Base-by-base conservation (phyloP, 1,284 basidiomycete genomes). In the Fistulina hepatica region DNA sequence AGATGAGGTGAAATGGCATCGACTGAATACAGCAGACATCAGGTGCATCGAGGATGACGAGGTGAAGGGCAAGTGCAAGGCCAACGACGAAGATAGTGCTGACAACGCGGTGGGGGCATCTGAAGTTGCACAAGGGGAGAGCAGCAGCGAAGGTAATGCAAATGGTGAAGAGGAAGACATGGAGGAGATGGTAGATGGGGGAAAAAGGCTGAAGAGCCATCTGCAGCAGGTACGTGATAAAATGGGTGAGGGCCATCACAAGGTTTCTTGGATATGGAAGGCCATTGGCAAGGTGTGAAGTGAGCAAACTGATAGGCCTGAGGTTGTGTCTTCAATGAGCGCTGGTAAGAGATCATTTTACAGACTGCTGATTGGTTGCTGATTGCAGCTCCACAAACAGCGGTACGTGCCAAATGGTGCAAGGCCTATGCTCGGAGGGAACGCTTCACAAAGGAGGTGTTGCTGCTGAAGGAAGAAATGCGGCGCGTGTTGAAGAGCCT, bases 401-500 rank as follows among this genome's bases (percentile, higher is more conserved):
- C 12, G 4, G 6, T 42, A 11, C 19, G 36, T 10, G 32, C 39
- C 10, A 33, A 42, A 17, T 42, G 41, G 41, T 34, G 34, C 10
- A 42, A 39, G 27, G 36, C 41, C 4, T 21, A 33, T 21, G 40
- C 41, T 1, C 9, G 40, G 21, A 37, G 24, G 6, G 21, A n/a
- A n/a, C 2, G 40, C 15, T 39, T 32, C 37, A 33, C 33, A 6
- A 41, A 44, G 21, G 43, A 44, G 28, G 43, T 44, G 19, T 32
- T 37, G 15, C 19, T 41, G 11, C 19, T 44, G 13, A 27, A 41
- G 23, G 40, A 41, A n/a, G 41, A 40, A 21, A 40, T 45, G 38
- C 37, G 39, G 6, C 43, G 43, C 2, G 40, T 41, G 3, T 30
- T 41, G 3, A 12, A 30, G 3, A 32, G 20, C 13, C 31, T 42